A percentile compares a stretch with the other conserved stretches of the same genome.
These are phyloP conservation scores for Trichosporon asahii DNA, from an alignment of 1,284 basidiomycete genomes.

Conservation along the genomic window DNA sequence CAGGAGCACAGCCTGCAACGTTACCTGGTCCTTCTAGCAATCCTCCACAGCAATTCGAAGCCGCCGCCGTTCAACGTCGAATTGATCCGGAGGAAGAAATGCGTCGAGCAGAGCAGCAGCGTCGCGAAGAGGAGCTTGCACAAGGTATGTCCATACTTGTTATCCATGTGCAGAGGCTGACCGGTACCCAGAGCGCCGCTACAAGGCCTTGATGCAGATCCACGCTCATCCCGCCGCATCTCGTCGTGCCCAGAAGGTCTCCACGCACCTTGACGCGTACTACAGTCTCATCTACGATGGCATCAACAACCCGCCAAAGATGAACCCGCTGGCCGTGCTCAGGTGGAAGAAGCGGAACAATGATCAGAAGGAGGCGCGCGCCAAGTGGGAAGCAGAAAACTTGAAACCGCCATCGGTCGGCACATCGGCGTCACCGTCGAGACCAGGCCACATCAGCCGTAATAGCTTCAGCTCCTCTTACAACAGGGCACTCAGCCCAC, in stretches of 20 bases:
- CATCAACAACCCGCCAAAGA: slow-evolving; percentile 38
- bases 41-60: slow-evolving; percentile 13
- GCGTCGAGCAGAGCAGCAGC: slow-evolving; percentile 36
- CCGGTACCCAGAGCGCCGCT: slow-evolving; percentile 38
- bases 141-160: slow-evolving; percentile 34
- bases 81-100: slow-evolving; percentile 29
- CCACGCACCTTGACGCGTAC: slow-evolving; percentile 45
- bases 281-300: slow-evolving; percentile 46
- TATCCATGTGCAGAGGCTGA: not conserved
- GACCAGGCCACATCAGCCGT: not conserved
- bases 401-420: not conserved
- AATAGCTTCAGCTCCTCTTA: slow-evolving; percentile 1
- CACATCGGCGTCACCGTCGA: not conserved
- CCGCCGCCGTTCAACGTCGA: slow-evolving; percentile 17
- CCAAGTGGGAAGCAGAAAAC: slow-evolving; percentile 33
- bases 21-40: slow-evolving; percentile 23
- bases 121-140: slow-evolving; percentile 41
- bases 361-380: slow-evolving; percentile 33
- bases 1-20: not conserved
- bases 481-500: not conserved
- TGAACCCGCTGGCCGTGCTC: slow-evolving; percentile 44
- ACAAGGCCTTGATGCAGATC: slow-evolving; percentile 40
- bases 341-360: slow-evolving; percentile 38
- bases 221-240: slow-evolving; percentile 46
- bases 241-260: slow-evolving; percentile 35